A percentile compares a stretch with the other conserved stretches of the same genome.
Evolutionary conservation across 2,329 filamentous ascomycete species (phyloP).

Genomic region (Waltergamsia citrina): DNA sequence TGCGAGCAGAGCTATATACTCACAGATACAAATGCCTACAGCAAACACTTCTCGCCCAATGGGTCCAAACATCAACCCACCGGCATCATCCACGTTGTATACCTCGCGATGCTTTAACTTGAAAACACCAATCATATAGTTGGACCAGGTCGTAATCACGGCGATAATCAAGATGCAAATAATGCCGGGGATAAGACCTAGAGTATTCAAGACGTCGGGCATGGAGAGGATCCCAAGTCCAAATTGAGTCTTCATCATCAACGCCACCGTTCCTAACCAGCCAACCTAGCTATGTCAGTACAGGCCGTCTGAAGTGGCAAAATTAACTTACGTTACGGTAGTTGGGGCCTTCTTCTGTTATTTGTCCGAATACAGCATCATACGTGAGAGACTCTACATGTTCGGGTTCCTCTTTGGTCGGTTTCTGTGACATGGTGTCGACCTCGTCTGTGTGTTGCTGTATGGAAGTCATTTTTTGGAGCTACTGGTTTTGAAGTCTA

Average conservation of each 20-base stretch:
- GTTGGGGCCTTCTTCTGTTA: conserved; percentile 1
- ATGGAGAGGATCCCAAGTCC: conserved; percentile 5
- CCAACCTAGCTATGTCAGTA: too few relatives aligned
- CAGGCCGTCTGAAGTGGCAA: background rate
- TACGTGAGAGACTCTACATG: too few relatives aligned
- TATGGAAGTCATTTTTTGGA: too few relatives aligned
- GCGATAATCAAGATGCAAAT: conserved; percentile 2
- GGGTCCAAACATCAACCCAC: conserved; percentile 36
- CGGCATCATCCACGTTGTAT: conserved; percentile 44
- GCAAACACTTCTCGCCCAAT: conserved; percentile 32
- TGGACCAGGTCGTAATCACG: conserved; percentile 1
- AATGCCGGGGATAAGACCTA: conserved; percentile 4
- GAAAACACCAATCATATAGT: conserved; percentile 27
- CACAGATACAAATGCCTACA: conserved; percentile 22
- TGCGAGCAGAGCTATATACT: background rate
- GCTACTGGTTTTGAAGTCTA: too few relatives aligned
- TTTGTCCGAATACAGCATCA: conserved; percentile 1
- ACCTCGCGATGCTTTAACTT: conserved; percentile 39
- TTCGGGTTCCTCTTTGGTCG: too few relatives aligned
- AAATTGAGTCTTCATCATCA: conserved; percentile 14
- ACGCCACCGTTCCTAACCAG: conserved; percentile 30
- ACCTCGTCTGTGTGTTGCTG: too few relatives aligned
- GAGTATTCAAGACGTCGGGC: conserved; percentile 2
- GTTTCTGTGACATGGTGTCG: too few relatives aligned
- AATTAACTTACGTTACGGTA: conserved; percentile 9